phyloP scores from a whole-genome alignment of 148 eudicot species.

The Rhododendron henanense region DNA sequence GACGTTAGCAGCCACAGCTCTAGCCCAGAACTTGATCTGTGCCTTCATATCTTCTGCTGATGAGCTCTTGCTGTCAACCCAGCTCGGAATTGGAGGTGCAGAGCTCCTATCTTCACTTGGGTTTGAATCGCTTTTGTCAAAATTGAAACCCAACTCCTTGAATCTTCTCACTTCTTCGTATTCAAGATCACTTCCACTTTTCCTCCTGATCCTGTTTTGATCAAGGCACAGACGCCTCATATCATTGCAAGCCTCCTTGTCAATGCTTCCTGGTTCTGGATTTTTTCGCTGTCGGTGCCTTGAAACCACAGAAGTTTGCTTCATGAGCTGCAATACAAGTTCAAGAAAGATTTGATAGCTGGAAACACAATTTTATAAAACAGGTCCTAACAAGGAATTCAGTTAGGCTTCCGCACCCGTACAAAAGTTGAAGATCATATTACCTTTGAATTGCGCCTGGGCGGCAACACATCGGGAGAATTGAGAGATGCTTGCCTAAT shows the following conservation, averaged over 20 bases:
- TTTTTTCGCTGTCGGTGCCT: constrained; percentile 29
- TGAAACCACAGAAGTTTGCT: constrained; percentile 33
- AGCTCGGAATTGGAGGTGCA: constrained; percentile 35
- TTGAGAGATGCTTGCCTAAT: constrained; percentile 82
- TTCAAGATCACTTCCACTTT: constrained; percentile 31
- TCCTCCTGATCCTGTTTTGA: constrained; percentile 22
- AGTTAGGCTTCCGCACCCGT: neutral
- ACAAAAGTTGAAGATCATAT: neutral
- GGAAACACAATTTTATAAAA: neutral
- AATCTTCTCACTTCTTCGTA: constrained; percentile 29
- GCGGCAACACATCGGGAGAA: constrained; percentile 40
- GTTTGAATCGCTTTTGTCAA: constrained; percentile 22
- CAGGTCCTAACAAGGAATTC: neutral
- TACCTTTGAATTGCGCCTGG: constrained; percentile 62
- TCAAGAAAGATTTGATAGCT: neutral
- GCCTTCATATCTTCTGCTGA: constrained; percentile 64
- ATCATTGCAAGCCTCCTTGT: constrained; percentile 11
- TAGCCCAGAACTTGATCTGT: constrained; percentile 88
- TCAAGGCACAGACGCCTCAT: constrained; percentile 17
- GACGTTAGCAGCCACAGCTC: constrained; percentile 78
- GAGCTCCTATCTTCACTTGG: constrained; percentile 20
- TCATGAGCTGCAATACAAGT: constrained; percentile 30
- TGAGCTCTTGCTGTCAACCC: constrained; percentile 39
- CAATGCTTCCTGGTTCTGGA: constrained; percentile 20
- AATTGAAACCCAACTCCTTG: constrained; percentile 35